Evolutionary conservation across 164 flowering plant genomes (phyloP), one percentile per base, ranked within the genome.

Genomic region (Nelumbo lutea): DNA sequence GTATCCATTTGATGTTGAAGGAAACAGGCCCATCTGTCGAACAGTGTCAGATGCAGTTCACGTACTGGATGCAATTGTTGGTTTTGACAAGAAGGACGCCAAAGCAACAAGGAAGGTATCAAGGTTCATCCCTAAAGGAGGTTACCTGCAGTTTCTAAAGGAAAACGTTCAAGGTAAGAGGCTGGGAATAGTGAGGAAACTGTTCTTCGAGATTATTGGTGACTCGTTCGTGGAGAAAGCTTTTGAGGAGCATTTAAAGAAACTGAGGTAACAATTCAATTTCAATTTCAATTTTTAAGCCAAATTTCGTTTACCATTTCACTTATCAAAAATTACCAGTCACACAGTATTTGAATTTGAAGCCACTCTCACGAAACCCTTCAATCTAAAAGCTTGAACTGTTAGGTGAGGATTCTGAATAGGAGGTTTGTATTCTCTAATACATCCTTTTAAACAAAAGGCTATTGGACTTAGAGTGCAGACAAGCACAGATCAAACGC

Each of bases 21-120:
- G n/a, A n/a, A 43, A 60, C 81, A 86, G 89, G 69, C 90, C 93
- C 2, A 83, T 88, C 1, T 79, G 89, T 67, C 79, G 95, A 80
- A 87, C 90, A 4, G 97, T 91, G 1, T 64, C 87, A 3, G 96
- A 91, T 78, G 93, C 91, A 2, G 91, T 83, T 43, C 67, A 78
- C 72, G 86, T 86, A 9, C 84, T 91, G 1, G 91, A 91, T 55
- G 84, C 72, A 44, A 88, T 91, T 47, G 90, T 76, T 3, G 95
- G 96, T 11, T 77, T 65, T 48, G 97, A 91, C 69, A 45, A 64
- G 3, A 66, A 75, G 6, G 95, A 89, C 59, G 55, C 66, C 1
- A 62, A 66, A n/a, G 87, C 86, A 39, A 91, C 95, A 0, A 61
- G 5, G 44, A 70, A 67, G 51, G 85, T 86, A 14, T 41, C 80